Conservation (phyloP, 2,329 filamentous ascomycete species). For the Aspergillus sp. region DNA sequence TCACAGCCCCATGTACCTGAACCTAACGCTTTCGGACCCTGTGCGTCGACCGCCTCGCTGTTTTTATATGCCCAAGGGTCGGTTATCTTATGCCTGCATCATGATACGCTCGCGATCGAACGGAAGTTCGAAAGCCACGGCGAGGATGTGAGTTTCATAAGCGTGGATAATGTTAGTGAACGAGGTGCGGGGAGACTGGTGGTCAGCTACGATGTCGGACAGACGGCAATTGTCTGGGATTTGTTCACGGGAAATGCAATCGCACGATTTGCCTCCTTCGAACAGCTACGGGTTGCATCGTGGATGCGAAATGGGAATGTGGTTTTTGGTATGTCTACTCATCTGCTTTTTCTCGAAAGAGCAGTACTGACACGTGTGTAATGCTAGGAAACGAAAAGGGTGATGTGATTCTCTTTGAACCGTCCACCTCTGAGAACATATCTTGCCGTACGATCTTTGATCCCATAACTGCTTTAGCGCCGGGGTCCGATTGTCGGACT, state of each 20-base stretch:
- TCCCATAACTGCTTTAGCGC: slow-evolving; percentile 89
- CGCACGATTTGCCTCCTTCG: slow-evolving; percentile 88
- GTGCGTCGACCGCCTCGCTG: slow-evolving; percentile 85
- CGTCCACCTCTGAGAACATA: slow-evolving; percentile 86
- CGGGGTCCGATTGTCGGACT: slow-evolving; percentile 83
- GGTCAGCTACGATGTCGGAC: slow-evolving; percentile 87
- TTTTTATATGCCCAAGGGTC: slow-evolving; percentile 85
- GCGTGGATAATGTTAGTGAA: slow-evolving; percentile 89
- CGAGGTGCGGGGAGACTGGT: slow-evolving; percentile 79
- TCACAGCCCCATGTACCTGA: slow-evolving; percentile 29
- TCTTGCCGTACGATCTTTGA: slow-evolving; percentile 92
- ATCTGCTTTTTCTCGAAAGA: not conserved
- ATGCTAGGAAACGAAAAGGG: slow-evolving; percentile 80
- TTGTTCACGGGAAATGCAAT: slow-evolving; percentile 87
- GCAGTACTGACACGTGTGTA: not conserved
- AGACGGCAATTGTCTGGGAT: slow-evolving; percentile 96
- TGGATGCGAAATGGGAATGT: slow-evolving; percentile 99
- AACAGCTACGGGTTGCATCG: slow-evolving; percentile 76
- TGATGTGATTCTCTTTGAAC: slow-evolving; percentile 92
- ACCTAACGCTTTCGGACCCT: slow-evolving; percentile 70
- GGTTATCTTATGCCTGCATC: slow-evolving; percentile 81
- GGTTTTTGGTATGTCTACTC: slow-evolving; percentile 73
- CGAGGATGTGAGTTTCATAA: slow-evolving; percentile 79
- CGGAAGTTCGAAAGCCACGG: slow-evolving; percentile 79
- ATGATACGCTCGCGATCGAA: slow-evolving; percentile 89